These are phyloP conservation scores for Leersia perrieri DNA, from an alignment of 176 grass and related monocot genomes.

Conservation along the genomic window DNA sequence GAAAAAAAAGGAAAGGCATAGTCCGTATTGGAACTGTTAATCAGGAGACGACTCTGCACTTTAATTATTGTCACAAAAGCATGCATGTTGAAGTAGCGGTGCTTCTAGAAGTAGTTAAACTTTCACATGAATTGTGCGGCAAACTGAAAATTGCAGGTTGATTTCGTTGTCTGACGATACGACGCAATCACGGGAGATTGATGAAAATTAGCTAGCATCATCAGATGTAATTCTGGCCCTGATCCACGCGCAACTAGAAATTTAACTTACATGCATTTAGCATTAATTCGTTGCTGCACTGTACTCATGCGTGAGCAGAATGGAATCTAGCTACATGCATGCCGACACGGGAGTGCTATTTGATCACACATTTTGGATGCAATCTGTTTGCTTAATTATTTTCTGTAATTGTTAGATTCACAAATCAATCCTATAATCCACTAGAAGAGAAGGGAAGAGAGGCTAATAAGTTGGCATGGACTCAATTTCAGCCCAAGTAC, in stretches of 20 bases:
- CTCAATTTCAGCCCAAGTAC: neutral
- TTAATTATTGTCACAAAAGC: neutral
- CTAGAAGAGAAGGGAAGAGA: neutral
- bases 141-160: neutral
- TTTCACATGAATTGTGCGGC: neutral
- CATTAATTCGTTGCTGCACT: neutral
- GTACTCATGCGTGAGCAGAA: neutral
- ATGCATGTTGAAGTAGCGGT: neutral
- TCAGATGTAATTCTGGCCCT: neutral
- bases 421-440: neutral
- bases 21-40: neutral
- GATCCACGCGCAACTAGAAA: neutral
- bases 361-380: neutral
- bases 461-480: neutral
- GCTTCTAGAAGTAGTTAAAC: neutral
- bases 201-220: neutral
- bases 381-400: neutral
- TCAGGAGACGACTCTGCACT: neutral
- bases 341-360: neutral
- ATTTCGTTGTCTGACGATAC: neutral
- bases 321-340: neutral
- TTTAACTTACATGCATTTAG: neutral
- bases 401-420: neutral
- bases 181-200: neutral
- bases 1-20: neutral